Conservation (phyloP, 306 rosid species). For the Prunus fruticosa region DNA sequence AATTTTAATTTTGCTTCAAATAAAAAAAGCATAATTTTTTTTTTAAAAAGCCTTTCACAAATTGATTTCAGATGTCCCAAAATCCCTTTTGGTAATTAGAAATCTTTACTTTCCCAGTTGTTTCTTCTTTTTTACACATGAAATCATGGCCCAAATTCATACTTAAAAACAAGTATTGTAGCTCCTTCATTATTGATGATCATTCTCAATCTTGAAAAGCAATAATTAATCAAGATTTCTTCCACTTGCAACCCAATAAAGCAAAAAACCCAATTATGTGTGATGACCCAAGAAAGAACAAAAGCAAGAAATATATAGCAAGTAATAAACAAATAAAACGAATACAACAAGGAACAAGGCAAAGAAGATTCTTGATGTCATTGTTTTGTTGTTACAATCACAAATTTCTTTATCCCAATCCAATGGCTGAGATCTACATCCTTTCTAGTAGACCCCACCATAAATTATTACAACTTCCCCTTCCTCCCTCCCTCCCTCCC, state of each 20-base stretch:
- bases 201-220: too few species aligned
- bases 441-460: slow-evolving; percentile 67
- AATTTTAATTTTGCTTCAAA: too few species aligned
- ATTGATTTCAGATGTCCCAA: background rate
- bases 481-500: slow-evolving; percentile 6
- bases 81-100: background rate
- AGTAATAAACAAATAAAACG: background rate
- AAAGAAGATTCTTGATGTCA: slow-evolving; percentile 26
- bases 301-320: background rate
- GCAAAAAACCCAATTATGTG: slow-evolving; percentile 21
- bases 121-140: too few species aligned
- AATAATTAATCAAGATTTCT: too few species aligned
- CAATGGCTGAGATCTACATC: slow-evolving; percentile 46
- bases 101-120: background rate
- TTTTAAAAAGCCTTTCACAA: background rate
- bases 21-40: too few species aligned
- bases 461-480: slow-evolving; percentile 49
- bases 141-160: background rate
- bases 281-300: background rate
- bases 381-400: slow-evolving; percentile 23
- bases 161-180: too few species aligned
- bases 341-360: background rate
- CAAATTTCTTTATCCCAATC: slow-evolving; percentile 24
- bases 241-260: background rate
- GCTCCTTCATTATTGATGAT: background rate